Conservation (phyloP, 2,329 filamentous ascomycete genomes). For the Aureobasidium musti region DNA sequence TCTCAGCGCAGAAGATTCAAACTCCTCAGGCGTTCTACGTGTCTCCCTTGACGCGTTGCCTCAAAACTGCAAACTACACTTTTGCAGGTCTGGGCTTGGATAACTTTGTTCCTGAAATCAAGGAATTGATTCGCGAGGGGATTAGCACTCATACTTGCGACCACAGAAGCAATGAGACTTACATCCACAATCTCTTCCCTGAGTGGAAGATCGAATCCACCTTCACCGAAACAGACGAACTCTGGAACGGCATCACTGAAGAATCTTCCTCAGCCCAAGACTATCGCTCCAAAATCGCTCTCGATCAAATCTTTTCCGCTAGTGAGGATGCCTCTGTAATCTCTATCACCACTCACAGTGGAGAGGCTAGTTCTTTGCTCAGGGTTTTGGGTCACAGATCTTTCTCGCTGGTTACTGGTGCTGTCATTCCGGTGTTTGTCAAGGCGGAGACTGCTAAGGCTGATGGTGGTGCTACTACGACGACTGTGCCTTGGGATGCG, state of each 20-base stretch:
- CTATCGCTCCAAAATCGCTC: constrained; percentile 51
- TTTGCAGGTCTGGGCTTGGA: constrained; percentile 58
- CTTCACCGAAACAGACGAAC: constrained; percentile 60
- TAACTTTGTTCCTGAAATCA: constrained; percentile 61
- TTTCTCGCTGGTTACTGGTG: constrained; percentile 66
- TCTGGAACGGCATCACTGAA: constrained; percentile 55
- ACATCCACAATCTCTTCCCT: constrained; percentile 58
- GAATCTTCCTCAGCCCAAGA: constrained; percentile 57
- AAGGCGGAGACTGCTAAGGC: constrained; percentile 54
- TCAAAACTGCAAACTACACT: constrained; percentile 64
- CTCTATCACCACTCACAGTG: constrained; percentile 62
- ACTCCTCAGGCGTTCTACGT: constrained; percentile 66
- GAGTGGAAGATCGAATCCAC: constrained; percentile 59
- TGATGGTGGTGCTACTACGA: constrained; percentile 41
- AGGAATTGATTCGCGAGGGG: constrained; percentile 67
- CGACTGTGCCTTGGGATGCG: constrained; percentile 39
- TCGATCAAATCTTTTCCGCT: constrained; percentile 60
- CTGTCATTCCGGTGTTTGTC: constrained; percentile 67
- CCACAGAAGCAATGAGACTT: constrained; percentile 57
- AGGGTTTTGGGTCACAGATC: constrained; percentile 60
- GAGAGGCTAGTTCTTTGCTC: constrained; percentile 57
- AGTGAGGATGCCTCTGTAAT: constrained; percentile 54
- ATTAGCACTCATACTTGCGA: constrained; percentile 70
- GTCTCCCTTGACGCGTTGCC: constrained; percentile 64
- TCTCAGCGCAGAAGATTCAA: constrained; percentile 58